Conservation (phyloP, 805 yeast genomes). For the Schwanniomyces polymorphus region DNA sequence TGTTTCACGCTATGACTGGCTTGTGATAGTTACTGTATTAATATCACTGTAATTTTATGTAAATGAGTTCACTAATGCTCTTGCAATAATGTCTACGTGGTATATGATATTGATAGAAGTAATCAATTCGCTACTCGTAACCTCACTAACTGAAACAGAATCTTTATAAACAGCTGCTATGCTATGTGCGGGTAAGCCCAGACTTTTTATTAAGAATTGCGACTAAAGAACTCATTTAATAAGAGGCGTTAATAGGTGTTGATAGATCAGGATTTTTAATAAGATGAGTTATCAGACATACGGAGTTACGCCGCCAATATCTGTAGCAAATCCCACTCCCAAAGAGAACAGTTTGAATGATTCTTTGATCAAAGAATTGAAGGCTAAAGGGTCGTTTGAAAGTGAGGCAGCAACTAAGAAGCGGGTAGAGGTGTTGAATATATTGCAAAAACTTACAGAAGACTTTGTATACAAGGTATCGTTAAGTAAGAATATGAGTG, state of each 20-base stretch:
- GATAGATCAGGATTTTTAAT: not conserved
- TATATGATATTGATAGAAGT: too few relatives aligned
- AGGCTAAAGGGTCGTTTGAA: constrained; percentile 85
- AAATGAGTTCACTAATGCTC: too few relatives aligned
- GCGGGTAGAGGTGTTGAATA: constrained; percentile 70
- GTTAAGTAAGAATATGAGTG: constrained; percentile 84
- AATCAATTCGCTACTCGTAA: too few relatives aligned
- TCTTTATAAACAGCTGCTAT: not conserved
- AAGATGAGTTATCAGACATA: constrained; percentile 28
- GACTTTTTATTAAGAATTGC: not conserved
- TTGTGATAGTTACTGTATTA: not conserved
- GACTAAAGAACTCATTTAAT: not conserved
- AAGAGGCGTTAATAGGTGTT: not conserved
- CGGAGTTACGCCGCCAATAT: constrained; percentile 84
- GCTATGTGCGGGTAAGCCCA: not conserved
- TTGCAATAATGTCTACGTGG: not conserved
- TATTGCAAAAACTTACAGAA: constrained; percentile 70
- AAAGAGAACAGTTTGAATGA: constrained; percentile 78
- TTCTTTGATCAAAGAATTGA: constrained; percentile 71
- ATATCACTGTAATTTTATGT: too few relatives aligned
- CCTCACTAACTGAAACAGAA: too few relatives aligned
- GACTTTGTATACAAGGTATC: constrained; percentile 85
- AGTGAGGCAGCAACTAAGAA: constrained; percentile 79
- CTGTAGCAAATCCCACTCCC: constrained; percentile 80
- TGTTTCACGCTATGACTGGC: not conserved